Evolutionary conservation across 352 stramenopile species (phyloP), one percentile per base, ranked within the genome.

Genomic region (Pythium aristosporum): DNA sequence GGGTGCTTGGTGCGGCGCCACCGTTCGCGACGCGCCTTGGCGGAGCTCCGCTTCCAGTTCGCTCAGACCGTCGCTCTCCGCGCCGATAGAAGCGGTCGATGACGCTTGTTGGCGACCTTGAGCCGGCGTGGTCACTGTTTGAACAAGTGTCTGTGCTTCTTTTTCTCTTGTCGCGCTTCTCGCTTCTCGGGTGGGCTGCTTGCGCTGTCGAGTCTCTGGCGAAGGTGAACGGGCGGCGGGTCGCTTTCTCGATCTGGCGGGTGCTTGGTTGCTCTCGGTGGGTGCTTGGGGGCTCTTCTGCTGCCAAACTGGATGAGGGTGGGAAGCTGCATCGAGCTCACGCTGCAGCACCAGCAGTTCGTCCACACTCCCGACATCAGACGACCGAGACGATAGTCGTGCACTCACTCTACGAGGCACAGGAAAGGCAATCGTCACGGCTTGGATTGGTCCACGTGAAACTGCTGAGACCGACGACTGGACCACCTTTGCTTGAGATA

Each of bases 11-110:
- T 32, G 42, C 16, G 20, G 23, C n/a, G n/a, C n/a, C n/a, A n/a
- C n/a, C n/a, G n/a, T n/a, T n/a, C n/a, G n/a, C n/a, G n/a, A n/a
- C n/a, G n/a, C n/a, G n/a, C n/a, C n/a, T n/a, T n/a, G n/a, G n/a
- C n/a, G n/a, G n/a, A 75, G 48, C 50, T 82, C 69, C 23, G 52
- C 68, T 53, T 78, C 67, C 6, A 80, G 49, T 46, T 77, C 56
- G 39, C 67, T 69, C 42, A 79, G 39, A 7, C 67, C 70, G n/a
- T 66, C 60, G n/a, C 68, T 77, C 10, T 71, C 70, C 42, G 61
- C 55, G 41, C 65, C 60, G 16, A 63, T 73, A 34, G 50, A 66
- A 43, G 68, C 32, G 34, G 54, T 63, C 32, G 48, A 68, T 37
- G 54, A 48, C 25, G 46, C 60, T 13, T 41, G 60, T 42, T 50